phyloP scores from a whole-genome alignment of 2,329 filamentous ascomycete genomes.

The Alternaria sp. region DNA sequence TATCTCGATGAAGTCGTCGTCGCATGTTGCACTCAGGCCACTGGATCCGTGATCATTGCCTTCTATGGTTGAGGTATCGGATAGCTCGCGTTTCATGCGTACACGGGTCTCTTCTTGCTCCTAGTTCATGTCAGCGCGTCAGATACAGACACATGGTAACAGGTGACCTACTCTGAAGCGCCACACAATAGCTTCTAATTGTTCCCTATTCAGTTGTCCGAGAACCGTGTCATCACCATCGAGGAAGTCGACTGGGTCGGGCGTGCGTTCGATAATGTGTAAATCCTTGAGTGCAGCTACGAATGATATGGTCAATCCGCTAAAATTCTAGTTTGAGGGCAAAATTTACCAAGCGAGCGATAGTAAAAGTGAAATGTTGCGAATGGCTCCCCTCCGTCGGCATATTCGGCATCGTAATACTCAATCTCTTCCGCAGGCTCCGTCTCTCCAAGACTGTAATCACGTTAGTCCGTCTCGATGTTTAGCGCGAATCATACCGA shows the following conservation, averaged over 20 bases:
- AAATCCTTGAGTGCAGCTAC: slow-evolving; percentile 38
- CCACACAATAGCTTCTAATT: slow-evolving; percentile 12
- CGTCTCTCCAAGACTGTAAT: slow-evolving; percentile 4
- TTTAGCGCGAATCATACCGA: neutral
- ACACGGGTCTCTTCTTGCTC: slow-evolving; percentile 4
- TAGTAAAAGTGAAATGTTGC: slow-evolving; percentile 34
- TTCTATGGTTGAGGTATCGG: slow-evolving; percentile 5
- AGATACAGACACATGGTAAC: too few relatives aligned
- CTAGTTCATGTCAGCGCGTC: neutral
- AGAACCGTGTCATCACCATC: slow-evolving; percentile 11
- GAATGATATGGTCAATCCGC: neutral
- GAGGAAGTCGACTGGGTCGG: slow-evolving; percentile 24
- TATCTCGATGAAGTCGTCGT: slow-evolving; percentile 11
- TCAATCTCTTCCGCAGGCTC: slow-evolving; percentile 9
- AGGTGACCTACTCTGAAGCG: slow-evolving; percentile 4
- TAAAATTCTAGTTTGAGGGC: neutral
- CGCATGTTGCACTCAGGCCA: neutral
- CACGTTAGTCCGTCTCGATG: slow-evolving; percentile 7
- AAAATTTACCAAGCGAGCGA: slow-evolving; percentile 26
- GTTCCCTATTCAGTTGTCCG: slow-evolving; percentile 13
- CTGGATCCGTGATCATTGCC: slow-evolving; percentile 5
- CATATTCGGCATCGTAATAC: slow-evolving; percentile 13
- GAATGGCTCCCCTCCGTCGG: slow-evolving; percentile 17
- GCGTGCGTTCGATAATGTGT: slow-evolving; percentile 36
- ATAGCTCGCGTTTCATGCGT: slow-evolving; percentile 14